phyloP scores from a whole-genome alignment of 2,329 filamentous ascomycete species.

The Fulvia fulva region DNA sequence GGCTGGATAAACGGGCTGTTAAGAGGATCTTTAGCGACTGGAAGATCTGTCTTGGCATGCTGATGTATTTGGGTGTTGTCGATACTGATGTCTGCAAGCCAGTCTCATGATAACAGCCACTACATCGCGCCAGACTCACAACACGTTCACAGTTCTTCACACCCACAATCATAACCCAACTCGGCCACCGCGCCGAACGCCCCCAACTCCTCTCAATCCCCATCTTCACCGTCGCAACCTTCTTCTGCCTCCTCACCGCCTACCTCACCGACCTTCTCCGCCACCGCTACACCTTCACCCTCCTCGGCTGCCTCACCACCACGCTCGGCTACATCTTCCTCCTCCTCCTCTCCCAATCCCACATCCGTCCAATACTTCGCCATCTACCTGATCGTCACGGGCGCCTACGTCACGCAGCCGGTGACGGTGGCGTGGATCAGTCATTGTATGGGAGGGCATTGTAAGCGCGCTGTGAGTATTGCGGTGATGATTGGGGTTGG shows the following conservation, averaged over 20 bases:
- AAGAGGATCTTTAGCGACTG: conserved; percentile 47
- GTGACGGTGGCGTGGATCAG: conserved; percentile 55
- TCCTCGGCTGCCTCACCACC: conserved; percentile 27
- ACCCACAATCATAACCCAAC: conserved; percentile 56
- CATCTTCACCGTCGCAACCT: conserved; percentile 33
- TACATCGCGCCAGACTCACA: no score
- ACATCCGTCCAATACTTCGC: conserved; percentile 53
- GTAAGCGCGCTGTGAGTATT: conserved; percentile 53
- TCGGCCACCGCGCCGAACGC: conserved; percentile 58
- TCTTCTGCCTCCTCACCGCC: conserved; percentile 20
- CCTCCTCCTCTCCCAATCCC: conserved; percentile 45
- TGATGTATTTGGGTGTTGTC: conserved; percentile 36
- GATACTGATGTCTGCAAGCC: conserved; percentile 36
- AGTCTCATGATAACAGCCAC: conserved; percentile 40
- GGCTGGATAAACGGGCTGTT: conserved; percentile 47
- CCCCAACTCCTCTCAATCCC: conserved; percentile 39
- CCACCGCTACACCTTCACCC: conserved; percentile 30
- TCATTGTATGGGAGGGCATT: conserved; percentile 56
- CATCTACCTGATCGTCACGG: conserved; percentile 52
- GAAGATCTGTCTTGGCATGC: conserved; percentile 50
- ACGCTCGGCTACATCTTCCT: conserved; percentile 54
- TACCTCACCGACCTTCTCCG: conserved; percentile 17
- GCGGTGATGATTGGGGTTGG: conserved; percentile 52
- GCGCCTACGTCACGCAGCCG: conserved; percentile 54
- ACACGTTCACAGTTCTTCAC: conserved; percentile 36